phyloP scores from a whole-genome alignment of 495 filamentous ascomycete genomes.

The Rusavskia elegans region DNA sequence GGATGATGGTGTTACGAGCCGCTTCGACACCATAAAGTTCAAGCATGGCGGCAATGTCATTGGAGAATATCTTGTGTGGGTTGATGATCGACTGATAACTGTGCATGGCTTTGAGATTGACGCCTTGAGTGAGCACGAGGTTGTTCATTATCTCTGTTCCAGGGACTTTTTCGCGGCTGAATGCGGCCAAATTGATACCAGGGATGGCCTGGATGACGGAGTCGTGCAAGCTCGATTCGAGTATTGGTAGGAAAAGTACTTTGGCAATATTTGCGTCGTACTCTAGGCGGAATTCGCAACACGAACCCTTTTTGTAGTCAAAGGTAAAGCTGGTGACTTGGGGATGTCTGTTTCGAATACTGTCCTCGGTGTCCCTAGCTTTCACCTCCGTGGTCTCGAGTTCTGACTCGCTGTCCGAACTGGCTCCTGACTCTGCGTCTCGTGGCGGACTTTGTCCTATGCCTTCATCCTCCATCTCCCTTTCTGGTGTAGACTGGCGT shows the following conservation, averaged over 20 bases:
- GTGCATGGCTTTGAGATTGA: slow-evolving; percentile 82
- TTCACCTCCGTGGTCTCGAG: slow-evolving; percentile 19
- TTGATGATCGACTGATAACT: slow-evolving; percentile 75
- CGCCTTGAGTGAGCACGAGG: slow-evolving; percentile 62
- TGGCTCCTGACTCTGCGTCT: slow-evolving; percentile 30
- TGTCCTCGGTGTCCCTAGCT: slow-evolving; percentile 28
- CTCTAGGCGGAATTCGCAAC: slow-evolving; percentile 69
- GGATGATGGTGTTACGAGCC: slow-evolving; percentile 67
- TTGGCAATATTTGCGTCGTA: slow-evolving; percentile 73
- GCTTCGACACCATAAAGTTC: slow-evolving; percentile 86
- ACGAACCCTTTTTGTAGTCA: slow-evolving; percentile 54
- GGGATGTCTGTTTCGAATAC: slow-evolving; percentile 45
- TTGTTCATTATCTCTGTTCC: slow-evolving; percentile 29
- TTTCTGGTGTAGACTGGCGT: slow-evolving; percentile 33
- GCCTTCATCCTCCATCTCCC: slow-evolving; percentile 36
- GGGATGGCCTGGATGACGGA: slow-evolving; percentile 79
- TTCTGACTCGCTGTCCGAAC: slow-evolving; percentile 23
- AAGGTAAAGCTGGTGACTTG: slow-evolving; percentile 66
- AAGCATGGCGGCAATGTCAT: slow-evolving; percentile 78
- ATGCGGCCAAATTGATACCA: slow-evolving; percentile 54
- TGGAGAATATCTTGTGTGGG: slow-evolving; percentile 74
- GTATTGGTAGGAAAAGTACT: slow-evolving; percentile 77
- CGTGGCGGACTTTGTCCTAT: slow-evolving; percentile 29
- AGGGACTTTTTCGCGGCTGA: slow-evolving; percentile 46
- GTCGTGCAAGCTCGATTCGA: slow-evolving; percentile 57